These are phyloP conservation scores for Microthlaspi erraticum DNA, from an alignment of 345 rosid species.

Conservation along the genomic window DNA sequence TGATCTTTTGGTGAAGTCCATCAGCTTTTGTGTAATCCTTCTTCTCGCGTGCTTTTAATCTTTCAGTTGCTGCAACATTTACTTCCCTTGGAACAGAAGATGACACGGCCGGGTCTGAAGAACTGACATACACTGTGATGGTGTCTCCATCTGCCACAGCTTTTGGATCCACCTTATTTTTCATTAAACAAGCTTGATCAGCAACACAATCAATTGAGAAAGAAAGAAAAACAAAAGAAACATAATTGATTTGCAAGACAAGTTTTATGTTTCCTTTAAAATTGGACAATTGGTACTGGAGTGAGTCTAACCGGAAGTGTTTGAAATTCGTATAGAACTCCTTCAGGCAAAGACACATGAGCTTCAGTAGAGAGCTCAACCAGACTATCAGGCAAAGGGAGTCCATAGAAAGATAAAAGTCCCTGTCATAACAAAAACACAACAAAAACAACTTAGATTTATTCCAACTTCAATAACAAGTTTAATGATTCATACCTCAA, in stretches of 20 bases:
- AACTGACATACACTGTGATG: constrained; percentile 70
- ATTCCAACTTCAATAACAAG: constrained; percentile 9
- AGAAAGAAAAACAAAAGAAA: too few relatives aligned
- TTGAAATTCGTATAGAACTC: constrained; percentile 60
- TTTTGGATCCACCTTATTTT: constrained; percentile 69
- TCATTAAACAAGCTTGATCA: constrained; percentile 26
- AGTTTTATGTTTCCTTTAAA: too few relatives aligned
- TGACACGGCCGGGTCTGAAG: constrained; percentile 64
- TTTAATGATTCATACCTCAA: constrained; percentile 61
- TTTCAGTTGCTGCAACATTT: constrained; percentile 55
- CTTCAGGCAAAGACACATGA: constrained; percentile 61
- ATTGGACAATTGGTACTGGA: too few relatives aligned
- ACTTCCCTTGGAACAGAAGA: constrained; percentile 64
- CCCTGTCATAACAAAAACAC: constrained; percentile 67
- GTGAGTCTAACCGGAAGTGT: constrained; percentile 69
- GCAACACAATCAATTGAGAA: too few relatives aligned
- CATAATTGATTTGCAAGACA: too few relatives aligned
- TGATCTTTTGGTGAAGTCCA: constrained; percentile 63
- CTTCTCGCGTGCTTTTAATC: constrained; percentile 65
- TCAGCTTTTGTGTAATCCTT: constrained; percentile 67
- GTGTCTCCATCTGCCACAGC: constrained; percentile 86
- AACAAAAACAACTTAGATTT: constrained; percentile 7
- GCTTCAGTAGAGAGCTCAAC: constrained; percentile 47
- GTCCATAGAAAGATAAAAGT: constrained; percentile 78
- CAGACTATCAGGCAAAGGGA: constrained; percentile 62